Evolutionary conservation across 2,329 filamentous ascomycete genomes (phyloP), one percentile per base, ranked within the genome.

Genomic region (Phaeosphaeria sp.): DNA sequence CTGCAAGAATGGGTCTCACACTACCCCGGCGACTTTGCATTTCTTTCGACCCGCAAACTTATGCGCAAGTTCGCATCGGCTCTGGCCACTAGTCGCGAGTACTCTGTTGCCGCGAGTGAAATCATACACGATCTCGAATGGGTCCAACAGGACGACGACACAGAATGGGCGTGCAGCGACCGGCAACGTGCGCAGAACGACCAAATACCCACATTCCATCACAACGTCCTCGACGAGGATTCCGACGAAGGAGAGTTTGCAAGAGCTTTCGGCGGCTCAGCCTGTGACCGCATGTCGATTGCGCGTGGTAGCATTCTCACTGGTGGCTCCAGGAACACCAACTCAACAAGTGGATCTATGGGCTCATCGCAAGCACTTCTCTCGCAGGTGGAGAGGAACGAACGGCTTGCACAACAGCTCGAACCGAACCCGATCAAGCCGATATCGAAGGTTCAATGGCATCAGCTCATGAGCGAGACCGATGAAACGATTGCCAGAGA

Each of bases 21-120:
- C 44, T 98, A 98, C 76, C 93, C 95, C 0, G 94, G 93, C 17
- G 95, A 99, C 76, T 97, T 98, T 81, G 93, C 93, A 1, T 88
- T 90, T 60, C 85, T 89, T 1, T 84, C 84, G 21, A 96, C 92
- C 1, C 87, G 89, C 64, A 87, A 85, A 63, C 87, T 86, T 30
- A 81, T 97, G 40, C 86, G 89, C 49, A 87, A 88, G 22, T 95
- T 99, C 69, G 89, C 96, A 36, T 79, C 82, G 18, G 85, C 89
- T 42, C 80, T 98, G n/a, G 86, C 91, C 21, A 86, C 85, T 5
- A 91, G 91, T 62, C 89, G 91, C 9, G 90, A 96, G 50, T 97
- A 96, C 76, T 88, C 91, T 20, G 88, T 91, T 18, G 92, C 93
- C 2, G 91, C 92, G 3, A 89, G 91, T 66, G 92, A 97, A 72